A percentile compares a stretch with the other conserved stretches of the same genome.
Conservation (phyloP, 345 rosid genomes). For the Brassica rapa region DNA sequence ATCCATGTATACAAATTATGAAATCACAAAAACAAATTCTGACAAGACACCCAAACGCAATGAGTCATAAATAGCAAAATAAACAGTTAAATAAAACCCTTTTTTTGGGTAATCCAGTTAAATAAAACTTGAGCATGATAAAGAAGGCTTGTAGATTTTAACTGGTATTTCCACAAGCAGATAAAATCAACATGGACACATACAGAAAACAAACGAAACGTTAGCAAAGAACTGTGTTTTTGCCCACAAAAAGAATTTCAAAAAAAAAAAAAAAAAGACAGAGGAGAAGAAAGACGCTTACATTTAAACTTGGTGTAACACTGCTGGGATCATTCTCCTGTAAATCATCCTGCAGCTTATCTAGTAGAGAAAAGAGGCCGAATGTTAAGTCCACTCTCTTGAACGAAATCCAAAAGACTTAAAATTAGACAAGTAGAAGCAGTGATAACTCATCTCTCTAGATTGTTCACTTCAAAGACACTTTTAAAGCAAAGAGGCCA, state of each 20-base stretch:
- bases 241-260: neutral
- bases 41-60: too few species aligned
- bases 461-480: neutral
- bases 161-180: neutral
- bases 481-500: neutral
- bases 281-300: constrained; percentile 36
- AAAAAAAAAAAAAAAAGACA: neutral
- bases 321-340: constrained; percentile 36
- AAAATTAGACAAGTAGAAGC: constrained; percentile 1
- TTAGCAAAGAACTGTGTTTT: neutral
- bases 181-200: neutral
- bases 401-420: too few species aligned
- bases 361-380: constrained; percentile 33
- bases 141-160: constrained; percentile 4
- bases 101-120: neutral
- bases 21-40: too few species aligned
- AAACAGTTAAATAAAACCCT: neutral
- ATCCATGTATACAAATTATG: too few species aligned
- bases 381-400: constrained; percentile 24
- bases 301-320: constrained; percentile 38
- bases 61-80: neutral
- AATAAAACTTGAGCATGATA: constrained; percentile 1
- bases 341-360: constrained; percentile 28
- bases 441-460: neutral
- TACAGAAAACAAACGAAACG: neutral